phyloP scores from a whole-genome alignment of 257 asterid species.

The Avicennia marina region DNA sequence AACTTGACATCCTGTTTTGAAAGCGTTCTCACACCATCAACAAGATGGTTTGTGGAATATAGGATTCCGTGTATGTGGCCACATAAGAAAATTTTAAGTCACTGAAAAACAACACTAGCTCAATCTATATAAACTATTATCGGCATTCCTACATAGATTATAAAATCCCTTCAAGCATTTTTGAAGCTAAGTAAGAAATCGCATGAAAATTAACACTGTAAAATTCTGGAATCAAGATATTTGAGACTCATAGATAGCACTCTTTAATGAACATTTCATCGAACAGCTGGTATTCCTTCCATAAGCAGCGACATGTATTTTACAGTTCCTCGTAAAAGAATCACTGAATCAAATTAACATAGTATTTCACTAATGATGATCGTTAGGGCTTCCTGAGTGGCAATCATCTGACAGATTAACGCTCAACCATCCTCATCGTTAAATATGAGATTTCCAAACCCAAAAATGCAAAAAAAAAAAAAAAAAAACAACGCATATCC shows the following conservation, averaged over 20 bases:
- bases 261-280: conserved; percentile 24
- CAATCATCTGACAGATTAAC: background rate
- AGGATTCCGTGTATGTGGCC: too few relatives aligned
- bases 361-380: background rate
- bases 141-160: background rate
- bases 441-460: background rate
- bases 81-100: too few relatives aligned
- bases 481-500: background rate
- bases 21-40: too few relatives aligned
- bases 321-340: background rate
- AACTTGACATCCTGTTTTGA: too few relatives aligned
- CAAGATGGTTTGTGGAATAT: too few relatives aligned
- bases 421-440: background rate
- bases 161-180: background rate
- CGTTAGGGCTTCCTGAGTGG: background rate
- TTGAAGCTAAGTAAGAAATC: background rate
- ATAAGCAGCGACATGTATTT: background rate
- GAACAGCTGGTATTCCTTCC: conserved; percentile 26
- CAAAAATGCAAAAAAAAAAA: background rate
- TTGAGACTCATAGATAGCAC: background rate
- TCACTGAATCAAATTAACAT: background rate
- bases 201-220: background rate
- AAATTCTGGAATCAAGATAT: background rate
- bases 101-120: background rate
- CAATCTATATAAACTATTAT: background rate